Percentiles rank a stretch among this genome's conserved stretches.
These are phyloP conservation scores for Elaeis guineensis DNA, from an alignment of 176 grass and related monocot species.

Conservation along the genomic window DNA sequence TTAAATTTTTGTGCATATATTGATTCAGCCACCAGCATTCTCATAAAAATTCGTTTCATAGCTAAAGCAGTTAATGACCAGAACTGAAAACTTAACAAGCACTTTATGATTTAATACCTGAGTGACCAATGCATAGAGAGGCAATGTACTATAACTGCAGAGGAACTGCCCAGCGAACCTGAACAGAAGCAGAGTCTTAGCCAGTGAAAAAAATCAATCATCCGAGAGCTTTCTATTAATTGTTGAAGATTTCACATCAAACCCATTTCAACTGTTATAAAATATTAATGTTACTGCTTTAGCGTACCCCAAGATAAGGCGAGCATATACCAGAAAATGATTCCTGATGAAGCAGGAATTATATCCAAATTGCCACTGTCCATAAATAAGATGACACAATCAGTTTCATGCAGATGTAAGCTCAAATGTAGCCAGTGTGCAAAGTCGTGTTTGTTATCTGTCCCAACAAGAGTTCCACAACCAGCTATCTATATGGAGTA, in stretches of 20 bases:
- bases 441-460: no score
- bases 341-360: conserved; percentile 94
- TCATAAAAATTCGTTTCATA: not conserved
- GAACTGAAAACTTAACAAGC: not conserved
- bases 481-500: no score
- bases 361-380: conserved; percentile 98
- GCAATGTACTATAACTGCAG: conserved; percentile 96
- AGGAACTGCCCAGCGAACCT: conserved; percentile 91
- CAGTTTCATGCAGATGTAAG: no score
- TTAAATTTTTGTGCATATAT: no score
- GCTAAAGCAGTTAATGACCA: not conserved
- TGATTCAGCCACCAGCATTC: no score
- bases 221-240: no score
- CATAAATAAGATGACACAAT: conserved; percentile 18
- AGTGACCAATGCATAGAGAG: conserved; percentile 81
- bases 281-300: no score
- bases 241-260: not conserved
- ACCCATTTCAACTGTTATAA: not conserved
- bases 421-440: no score
- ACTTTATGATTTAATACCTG: conserved; percentile 45
- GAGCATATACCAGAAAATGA: conserved; percentile 80
- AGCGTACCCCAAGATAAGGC: conserved; percentile 80
- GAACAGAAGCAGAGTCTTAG: conserved; percentile 7
- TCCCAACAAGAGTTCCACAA: not conserved
- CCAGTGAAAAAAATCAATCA: not conserved